Evolutionary conservation across 1,284 basidiomycete species (phyloP), one percentile per base, ranked within the genome.

Genomic region (Rhodotorula glutinis): DNA sequence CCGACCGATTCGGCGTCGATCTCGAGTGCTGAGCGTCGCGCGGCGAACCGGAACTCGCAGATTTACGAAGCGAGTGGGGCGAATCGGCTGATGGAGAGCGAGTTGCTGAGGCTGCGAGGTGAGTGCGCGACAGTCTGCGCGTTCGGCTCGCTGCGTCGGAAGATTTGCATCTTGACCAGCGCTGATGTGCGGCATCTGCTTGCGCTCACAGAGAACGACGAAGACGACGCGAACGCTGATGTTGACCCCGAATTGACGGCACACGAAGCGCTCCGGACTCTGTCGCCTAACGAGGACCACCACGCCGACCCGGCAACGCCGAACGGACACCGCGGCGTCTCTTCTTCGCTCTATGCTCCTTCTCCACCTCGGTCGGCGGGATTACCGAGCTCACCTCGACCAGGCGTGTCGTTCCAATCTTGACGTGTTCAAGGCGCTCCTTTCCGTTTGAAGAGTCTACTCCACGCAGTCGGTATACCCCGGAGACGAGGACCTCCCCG

Each of bases 41-140:
- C 63, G 9, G 23, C 63, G 30, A 62, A 64, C 46, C 74, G 72
- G 10, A 75, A 74, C 49, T 67, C 65, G 43, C 62, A 60, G 56
- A 47, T 73, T 1, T 75, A 74, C 52, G 62, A 68, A 41, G 69
- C 71, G 17, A 66, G 58, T 17, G 73, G 73, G 10, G 73, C 73
- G 13, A 70, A 70, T 40, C 55, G 62, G 51, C 62, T 75, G 16
- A 65, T 74, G 63, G 73, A 75, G 44, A 64, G 57, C 25, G 63
- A 65, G 33, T 30, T 60, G 60, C 62, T 33, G 44, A 67, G 46
- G 46, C 33, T 68, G 43, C 38, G 62, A 53, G 66, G 66, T 67
- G 49, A 38, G 55, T 54, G n/a, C 33, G 46, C 46, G 46, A 23
- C 21, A 7, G 19, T 38, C 33, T 38, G 11, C 33, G n/a, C n/a